These are phyloP conservation scores for Pachyrhizus erosus DNA, from an alignment of 306 rosid genomes.

Conservation along the genomic window DNA sequence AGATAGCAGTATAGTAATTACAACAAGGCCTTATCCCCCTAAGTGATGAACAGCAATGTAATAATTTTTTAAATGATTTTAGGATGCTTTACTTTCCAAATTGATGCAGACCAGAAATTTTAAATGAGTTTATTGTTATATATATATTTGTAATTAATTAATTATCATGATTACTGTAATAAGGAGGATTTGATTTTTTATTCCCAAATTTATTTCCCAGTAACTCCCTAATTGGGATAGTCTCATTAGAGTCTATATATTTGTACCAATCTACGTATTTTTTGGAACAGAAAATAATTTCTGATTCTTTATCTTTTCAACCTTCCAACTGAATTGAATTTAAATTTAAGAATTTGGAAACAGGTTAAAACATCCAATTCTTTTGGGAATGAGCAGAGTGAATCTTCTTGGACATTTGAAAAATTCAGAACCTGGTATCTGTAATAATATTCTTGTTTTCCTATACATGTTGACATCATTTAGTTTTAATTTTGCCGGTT, in stretches of 20 bases:
- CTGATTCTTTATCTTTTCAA: background rate
- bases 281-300: background rate
- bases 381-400: constrained; percentile 26
- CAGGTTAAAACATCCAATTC: constrained; percentile 19
- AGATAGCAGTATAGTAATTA: constrained; percentile 21
- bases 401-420: constrained; percentile 24
- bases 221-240: background rate
- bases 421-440: constrained; percentile 24
- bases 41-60: background rate
- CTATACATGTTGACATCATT: background rate
- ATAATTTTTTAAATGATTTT: constrained; percentile 27
- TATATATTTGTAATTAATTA: background rate
- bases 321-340: background rate
- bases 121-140: background rate
- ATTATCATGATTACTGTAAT: background rate
- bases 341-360: constrained; percentile 16
- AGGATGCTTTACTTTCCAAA: constrained; percentile 19
- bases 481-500: constrained; percentile 22
- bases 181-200: background rate
- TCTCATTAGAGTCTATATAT: background rate
- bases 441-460: constrained; percentile 11
- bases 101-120: constrained; percentile 14
- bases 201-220: background rate
- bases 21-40: no score
- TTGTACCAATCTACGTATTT: background rate